phyloP scores from a whole-genome alignment of 371 early-diverging fungal genomes.

The Saksenaea oblongispora region DNA sequence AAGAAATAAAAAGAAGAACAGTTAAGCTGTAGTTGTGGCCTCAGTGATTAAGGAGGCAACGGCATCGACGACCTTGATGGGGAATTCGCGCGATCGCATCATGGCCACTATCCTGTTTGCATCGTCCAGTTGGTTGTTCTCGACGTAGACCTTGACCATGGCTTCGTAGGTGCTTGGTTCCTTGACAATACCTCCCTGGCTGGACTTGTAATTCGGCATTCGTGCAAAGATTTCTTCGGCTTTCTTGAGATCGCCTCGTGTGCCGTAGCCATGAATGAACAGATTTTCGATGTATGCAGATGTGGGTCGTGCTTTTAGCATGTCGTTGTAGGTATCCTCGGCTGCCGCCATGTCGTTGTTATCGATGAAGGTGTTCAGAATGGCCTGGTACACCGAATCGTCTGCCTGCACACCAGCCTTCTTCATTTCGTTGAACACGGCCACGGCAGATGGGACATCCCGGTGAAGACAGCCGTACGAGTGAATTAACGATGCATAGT shows the following conservation, averaged over 20 bases:
- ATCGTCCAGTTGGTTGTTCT: conserved; percentile 40
- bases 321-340: conserved; percentile 44
- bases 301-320: conserved; percentile 41
- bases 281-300: conserved; percentile 66
- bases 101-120: conserved; percentile 35
- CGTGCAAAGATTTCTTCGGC: conserved; percentile 47
- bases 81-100: conserved; percentile 39
- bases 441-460: conserved; percentile 54
- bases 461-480: conserved; percentile 63
- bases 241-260: conserved; percentile 29
- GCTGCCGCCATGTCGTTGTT: conserved; percentile 49
- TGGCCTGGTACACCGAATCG: conserved; percentile 56
- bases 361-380: conserved; percentile 57
- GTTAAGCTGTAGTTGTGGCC: not conserved
- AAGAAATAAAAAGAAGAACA: not conserved
- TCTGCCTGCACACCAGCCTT: conserved; percentile 45
- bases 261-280: conserved; percentile 56
- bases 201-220: conserved; percentile 39
- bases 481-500: conserved; percentile 60
- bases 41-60: conserved; percentile 33
- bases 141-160: conserved; percentile 58
- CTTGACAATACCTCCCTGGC: conserved; percentile 21
- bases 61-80: conserved; percentile 38
- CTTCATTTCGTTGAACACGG: conserved; percentile 52
- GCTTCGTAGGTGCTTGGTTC: conserved; percentile 67